Evolutionary conservation across 2,329 filamentous ascomycete species (phyloP).

Genomic region (Fusarium sp.): DNA sequence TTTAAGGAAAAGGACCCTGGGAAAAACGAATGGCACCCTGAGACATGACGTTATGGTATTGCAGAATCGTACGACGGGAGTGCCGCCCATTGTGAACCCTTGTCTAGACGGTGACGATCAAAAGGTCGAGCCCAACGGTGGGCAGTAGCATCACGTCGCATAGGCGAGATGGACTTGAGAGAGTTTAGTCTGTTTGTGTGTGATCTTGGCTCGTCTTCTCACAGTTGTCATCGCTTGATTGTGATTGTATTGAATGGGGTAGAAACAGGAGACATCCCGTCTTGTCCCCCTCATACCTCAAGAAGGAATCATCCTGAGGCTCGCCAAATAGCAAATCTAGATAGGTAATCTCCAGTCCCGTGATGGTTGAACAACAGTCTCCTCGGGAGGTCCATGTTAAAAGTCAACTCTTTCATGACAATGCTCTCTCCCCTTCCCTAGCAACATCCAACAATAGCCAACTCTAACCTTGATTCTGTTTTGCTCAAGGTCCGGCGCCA

Average conservation of each 20-base stretch:
- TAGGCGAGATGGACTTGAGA: background rate
- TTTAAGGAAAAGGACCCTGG: constrained; percentile 5
- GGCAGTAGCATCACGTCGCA: constrained; percentile 25
- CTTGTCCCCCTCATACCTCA: background rate
- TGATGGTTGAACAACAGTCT: constrained; percentile 19
- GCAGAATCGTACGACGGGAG: constrained; percentile 37
- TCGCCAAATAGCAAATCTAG: background rate
- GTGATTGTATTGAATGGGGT: background rate
- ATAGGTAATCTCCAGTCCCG: background rate
- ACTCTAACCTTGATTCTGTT: constrained; percentile 10
- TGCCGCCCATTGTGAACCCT: constrained; percentile 5
- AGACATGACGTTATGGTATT: constrained; percentile 35
- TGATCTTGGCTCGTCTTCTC: background rate
- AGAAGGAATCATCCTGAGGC: constrained; percentile 3
- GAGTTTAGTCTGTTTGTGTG: background rate
- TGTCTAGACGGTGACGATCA: constrained; percentile 15
- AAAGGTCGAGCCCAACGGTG: constrained; percentile 4
- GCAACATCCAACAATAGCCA: background rate
- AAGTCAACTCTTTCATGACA: constrained; percentile 12
- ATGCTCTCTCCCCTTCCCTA: constrained; percentile 6
- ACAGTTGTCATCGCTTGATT: background rate
- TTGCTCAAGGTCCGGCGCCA: constrained; percentile 29
- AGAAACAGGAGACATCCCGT: background rate
- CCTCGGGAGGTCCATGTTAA: constrained; percentile 6
- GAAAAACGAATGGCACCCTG: constrained; percentile 1